A percentile compares a stretch with the other conserved stretches of the same genome.
phyloP scores from a whole-genome alignment of 2,329 filamentous ascomycete genomes.

The Parafenestella ontariensis region DNA sequence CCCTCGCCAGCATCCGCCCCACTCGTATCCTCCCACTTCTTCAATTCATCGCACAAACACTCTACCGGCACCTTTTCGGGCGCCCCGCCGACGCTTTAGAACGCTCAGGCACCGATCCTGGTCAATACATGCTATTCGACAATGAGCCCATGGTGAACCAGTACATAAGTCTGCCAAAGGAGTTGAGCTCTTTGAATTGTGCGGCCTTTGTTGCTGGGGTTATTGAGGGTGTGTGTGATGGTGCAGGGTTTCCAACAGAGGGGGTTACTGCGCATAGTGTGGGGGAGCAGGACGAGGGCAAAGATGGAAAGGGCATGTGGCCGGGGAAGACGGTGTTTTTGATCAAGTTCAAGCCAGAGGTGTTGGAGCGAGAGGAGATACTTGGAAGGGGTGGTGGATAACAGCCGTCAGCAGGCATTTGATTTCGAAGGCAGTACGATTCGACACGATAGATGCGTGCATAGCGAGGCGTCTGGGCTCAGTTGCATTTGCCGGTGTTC shows the following conservation, averaged over 20 bases:
- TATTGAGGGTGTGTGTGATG: slow-evolving; percentile 94
- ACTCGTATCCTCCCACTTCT: slow-evolving; percentile 89
- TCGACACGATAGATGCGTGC: slow-evolving; percentile 1
- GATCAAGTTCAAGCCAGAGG: slow-evolving; percentile 89
- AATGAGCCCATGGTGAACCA: slow-evolving; percentile 96
- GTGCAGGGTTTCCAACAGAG: slow-evolving; percentile 81
- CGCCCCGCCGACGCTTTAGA: slow-evolving; percentile 92
- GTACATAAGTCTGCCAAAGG: slow-evolving; percentile 89
- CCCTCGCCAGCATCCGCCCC: slow-evolving; percentile 66
- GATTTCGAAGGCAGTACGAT: background rate
- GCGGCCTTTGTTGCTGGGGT: slow-evolving; percentile 95
- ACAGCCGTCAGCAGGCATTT: background rate
- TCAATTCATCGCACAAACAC: slow-evolving; percentile 90
- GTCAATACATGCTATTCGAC: slow-evolving; percentile 99
- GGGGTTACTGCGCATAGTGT: slow-evolving; percentile 86
- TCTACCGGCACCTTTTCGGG: slow-evolving; percentile 92
- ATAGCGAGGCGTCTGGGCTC: slow-evolving; percentile 24
- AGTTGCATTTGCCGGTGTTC: slow-evolving; percentile 1
- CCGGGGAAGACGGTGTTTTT: slow-evolving; percentile 95
- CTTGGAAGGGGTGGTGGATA: slow-evolving; percentile 66
- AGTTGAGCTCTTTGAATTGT: slow-evolving; percentile 97
- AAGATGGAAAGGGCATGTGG: slow-evolving; percentile 73
- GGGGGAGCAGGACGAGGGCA: slow-evolving; percentile 54
- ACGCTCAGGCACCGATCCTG: slow-evolving; percentile 82
- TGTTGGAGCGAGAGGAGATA: slow-evolving; percentile 88